Evolutionary conservation across 768 basidiomycete species (phyloP), one percentile per base, ranked within the genome.

Genomic region (Kwoniella heveanensis): DNA sequence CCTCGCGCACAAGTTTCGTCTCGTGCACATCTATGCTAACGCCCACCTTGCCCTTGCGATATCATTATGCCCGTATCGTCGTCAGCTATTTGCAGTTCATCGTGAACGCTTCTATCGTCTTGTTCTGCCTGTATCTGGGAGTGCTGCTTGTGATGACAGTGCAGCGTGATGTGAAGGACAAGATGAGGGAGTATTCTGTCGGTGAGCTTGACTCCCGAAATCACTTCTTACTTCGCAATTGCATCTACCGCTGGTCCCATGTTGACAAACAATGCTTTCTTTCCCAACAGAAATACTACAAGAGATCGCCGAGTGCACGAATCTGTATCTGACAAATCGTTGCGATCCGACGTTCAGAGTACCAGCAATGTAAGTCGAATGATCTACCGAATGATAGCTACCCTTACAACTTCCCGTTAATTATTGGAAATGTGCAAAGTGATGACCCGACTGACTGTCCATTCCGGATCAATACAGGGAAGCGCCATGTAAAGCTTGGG

Each of bases 121-220:
- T 90, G 44, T 82, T 94, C 52, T 89, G 91, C 73, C 82, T 99
- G 66, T 96, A 93, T 77, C 84, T 97, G 62, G 83, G 89, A 49
- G 81, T 93, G 51, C 88, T 90, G 76, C 92, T 94, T 81, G 88
- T 98, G 74, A 82, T 90, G 62, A 93, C 92, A 9, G 88, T 99
- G 32, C 90, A 92, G 71, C 85, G 86, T 57, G 95, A 99, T 76
- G 92, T 99, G 24, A 86, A 88, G 67, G 87, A 91, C 39, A 87
- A 90, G 29, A 88, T 96, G 68, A 84, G 87, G 10, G 92, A 93
- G 79, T 89, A 93, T 77, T 92, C 90, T 13, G 86, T 90, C 85
- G 91, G 92, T 91, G 77, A 65, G 86, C 82, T 47, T 30, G 22
- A 13, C 32, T n/a, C n/a, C n/a, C n/a, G n/a, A n/a, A 29, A 57